Evolutionary conservation across 768 basidiomycete species (phyloP).

Genomic region (Tulasnella sp.): DNA sequence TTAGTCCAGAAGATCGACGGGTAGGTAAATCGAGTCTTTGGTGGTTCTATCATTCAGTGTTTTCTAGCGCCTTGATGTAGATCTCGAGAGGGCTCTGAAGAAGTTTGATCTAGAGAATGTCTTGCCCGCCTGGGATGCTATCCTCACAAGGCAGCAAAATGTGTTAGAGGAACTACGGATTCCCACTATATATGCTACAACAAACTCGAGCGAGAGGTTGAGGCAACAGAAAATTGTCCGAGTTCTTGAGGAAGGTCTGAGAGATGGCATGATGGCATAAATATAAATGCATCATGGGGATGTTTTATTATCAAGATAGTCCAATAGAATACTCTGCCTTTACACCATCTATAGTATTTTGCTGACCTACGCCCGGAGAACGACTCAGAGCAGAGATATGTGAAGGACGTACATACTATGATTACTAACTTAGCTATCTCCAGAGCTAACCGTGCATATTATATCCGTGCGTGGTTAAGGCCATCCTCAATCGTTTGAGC

Average conservation of each 20-base stretch:
- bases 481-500: no score
- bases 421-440: no score
- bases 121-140: constrained; percentile 61
- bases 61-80: constrained; percentile 48
- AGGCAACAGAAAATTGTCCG: constrained; percentile 58
- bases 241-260: constrained; percentile 27
- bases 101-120: constrained; percentile 59
- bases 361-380: no score
- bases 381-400: no score
- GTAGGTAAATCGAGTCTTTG: constrained; percentile 28
- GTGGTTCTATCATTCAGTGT: neutral
- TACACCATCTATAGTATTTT: no score
- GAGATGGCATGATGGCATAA: no score
- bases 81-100: constrained; percentile 49
- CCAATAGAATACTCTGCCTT: no score
- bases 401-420: no score
- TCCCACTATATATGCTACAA: constrained; percentile 58
- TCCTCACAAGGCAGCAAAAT: constrained; percentile 57
- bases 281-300: no score
- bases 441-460: no score
- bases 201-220: constrained; percentile 40
- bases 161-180: constrained; percentile 46
- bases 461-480: no score
- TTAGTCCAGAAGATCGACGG: constrained; percentile 59
- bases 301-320: no score